Base-by-base conservation (phyloP, 2,329 filamentous ascomycete species). In the Penicillium crustosum region DNA sequence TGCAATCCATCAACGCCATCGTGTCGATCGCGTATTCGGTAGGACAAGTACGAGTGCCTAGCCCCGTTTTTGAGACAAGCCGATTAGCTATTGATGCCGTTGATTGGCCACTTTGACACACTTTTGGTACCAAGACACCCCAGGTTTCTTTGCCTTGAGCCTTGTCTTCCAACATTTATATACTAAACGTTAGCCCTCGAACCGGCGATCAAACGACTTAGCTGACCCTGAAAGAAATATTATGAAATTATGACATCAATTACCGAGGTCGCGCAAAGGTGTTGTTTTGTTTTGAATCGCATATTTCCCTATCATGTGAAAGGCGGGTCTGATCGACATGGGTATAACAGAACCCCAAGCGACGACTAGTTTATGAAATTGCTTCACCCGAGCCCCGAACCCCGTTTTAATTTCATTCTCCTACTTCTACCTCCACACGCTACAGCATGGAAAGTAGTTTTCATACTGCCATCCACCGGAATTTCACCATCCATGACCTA, bases 241-340 rank as follows among this genome's bases (percentile, higher is more conserved):
- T 17, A n/a, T 33, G 8, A 31, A 8, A 3, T 23, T 17, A n/a
- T 33, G 8, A 33, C 13, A 19, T 41, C 19, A 51, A 13, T 13
- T 19, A 41, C 36, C 21, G 36, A 31, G 8, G 19, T 42, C 19
- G 19, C 13, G 9, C 12, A n/a, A 17, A 23, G 13, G 17, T 9
- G 31, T 29, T n/a, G 3, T 39, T n/a, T 21, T 7, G 9, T 27
- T 36, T 27, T 15, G 33, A 36, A 36, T 33, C 13, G 21, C 15
- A 38, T 29, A 25, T 47, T 23, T 21, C 31, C 15, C 8, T 53
- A 7, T n/a, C 44, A 55, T 55, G 44, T 55, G 52, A 48, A 54
- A 55, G 45, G 52, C 31, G 44, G 52, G 52, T 55, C 44, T 50
- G 44, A 49, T 55, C 43, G 44, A 49, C 52, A 49, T 41, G n/a